Conservation (phyloP, 805 yeast species). For the Zygosaccharomyces rouxii region DNA sequence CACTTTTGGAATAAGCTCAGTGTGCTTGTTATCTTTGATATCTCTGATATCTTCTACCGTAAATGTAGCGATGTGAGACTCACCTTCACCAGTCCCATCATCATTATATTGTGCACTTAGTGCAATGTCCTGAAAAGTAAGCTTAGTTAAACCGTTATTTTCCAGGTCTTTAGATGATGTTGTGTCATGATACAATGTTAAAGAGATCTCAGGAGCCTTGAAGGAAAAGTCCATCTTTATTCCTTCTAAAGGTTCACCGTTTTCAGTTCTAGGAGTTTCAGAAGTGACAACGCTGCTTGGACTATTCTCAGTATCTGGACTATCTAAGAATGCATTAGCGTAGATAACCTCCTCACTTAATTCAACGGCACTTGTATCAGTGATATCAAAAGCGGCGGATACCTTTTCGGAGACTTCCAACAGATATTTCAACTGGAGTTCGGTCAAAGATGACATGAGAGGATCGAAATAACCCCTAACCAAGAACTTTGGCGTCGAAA, state of each 20-base stretch:
- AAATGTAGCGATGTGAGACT: constrained; percentile 64
- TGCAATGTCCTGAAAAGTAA: constrained; percentile 58
- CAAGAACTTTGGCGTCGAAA: constrained; percentile 44
- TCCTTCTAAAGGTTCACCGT: constrained; percentile 4
- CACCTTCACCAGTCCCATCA: constrained; percentile 54
- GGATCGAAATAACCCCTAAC: constrained; percentile 59
- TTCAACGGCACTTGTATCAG: constrained; percentile 46
- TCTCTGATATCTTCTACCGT: constrained; percentile 71
- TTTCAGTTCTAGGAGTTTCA: constrained; percentile 2
- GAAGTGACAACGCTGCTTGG: constrained; percentile 4
- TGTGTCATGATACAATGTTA: constrained; percentile 58
- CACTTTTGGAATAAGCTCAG: constrained; percentile 73
- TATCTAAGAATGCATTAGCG: constrained; percentile 49
- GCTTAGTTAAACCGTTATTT: constrained; percentile 46
- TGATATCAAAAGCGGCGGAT: constrained; percentile 47
- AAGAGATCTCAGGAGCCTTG: constrained; percentile 56
- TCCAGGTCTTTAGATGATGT: constrained; percentile 34
- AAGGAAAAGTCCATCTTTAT: constrained; percentile 43
- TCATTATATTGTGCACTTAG: constrained; percentile 47
- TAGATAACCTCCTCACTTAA: constrained; percentile 60
- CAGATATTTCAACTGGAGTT: constrained; percentile 60
- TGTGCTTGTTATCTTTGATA: constrained; percentile 60
- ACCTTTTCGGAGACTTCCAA: constrained; percentile 52
- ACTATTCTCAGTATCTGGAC: constrained; percentile 21
- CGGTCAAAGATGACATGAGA: constrained; percentile 55